Percentiles rank a stretch among this genome's conserved stretches.
Conservation (phyloP, 768 basidiomycete species). For the Termitomyces sp. region DNA sequence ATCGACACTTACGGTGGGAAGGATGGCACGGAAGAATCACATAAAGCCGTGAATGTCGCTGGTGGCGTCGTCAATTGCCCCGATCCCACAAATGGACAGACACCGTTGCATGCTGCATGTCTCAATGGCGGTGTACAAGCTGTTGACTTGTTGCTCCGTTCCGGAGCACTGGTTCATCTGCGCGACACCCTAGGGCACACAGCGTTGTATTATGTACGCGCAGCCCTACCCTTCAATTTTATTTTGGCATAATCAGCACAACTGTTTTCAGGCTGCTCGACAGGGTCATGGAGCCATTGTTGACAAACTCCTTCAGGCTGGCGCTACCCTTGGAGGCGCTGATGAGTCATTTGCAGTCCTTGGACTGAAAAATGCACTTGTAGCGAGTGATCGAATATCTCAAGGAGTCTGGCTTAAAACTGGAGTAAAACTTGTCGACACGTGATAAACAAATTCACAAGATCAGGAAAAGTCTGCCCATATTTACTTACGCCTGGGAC, state of each 20-base stretch:
- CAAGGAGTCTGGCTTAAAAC: constrained; percentile 53
- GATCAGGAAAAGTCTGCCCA: background rate
- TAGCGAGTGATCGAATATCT: constrained; percentile 35
- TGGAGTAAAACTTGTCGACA: constrained; percentile 23
- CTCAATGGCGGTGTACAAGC: constrained; percentile 52
- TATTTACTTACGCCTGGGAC: background rate
- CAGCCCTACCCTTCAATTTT: background rate
- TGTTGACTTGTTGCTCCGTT: constrained; percentile 49
- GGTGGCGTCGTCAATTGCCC: constrained; percentile 72
- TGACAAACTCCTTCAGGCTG: constrained; percentile 60
- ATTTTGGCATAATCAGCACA: background rate
- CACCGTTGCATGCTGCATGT: constrained; percentile 76
- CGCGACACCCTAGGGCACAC: constrained; percentile 80
- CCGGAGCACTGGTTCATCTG: constrained; percentile 78
- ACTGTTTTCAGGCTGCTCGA: constrained; percentile 58
- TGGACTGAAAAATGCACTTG: constrained; percentile 29
- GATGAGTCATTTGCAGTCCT: constrained; percentile 58
- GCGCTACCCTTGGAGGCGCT: constrained; percentile 65
- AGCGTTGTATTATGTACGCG: constrained; percentile 67
- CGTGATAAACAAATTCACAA: no score
- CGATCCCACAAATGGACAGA: constrained; percentile 64
- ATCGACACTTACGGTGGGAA: constrained; percentile 28
- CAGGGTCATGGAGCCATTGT: constrained; percentile 61
- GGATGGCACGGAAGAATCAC: constrained; percentile 19
- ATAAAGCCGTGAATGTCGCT: constrained; percentile 35